Conservation (phyloP, 106 monocot species). For the Iris macrosiphon region DNA sequence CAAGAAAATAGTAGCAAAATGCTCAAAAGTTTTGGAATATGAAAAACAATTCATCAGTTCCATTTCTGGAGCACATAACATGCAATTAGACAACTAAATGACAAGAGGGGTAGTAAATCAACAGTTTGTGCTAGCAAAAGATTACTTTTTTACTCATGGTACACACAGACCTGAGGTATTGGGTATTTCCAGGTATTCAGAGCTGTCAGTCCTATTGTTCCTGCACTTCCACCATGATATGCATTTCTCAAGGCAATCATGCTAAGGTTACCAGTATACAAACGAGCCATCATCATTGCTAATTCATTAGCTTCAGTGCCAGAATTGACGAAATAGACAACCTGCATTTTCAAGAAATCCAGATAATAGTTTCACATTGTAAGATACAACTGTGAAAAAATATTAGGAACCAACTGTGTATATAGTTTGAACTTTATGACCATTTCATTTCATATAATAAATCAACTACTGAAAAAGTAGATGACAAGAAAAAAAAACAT, state of each 20-base stretch:
- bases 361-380: not conserved
- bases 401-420: not conserved
- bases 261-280: constrained; percentile 84
- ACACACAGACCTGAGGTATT: constrained; percentile 73
- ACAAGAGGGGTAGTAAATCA: no score
- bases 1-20: no score
- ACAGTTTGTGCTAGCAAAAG: no score
- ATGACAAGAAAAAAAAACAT: not conserved
- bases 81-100: no score
- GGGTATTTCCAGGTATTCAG: constrained; percentile 96
- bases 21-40: no score
- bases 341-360: constrained; percentile 37
- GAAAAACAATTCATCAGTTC: no score
- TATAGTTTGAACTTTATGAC: not conserved
- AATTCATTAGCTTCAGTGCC: constrained; percentile 99
- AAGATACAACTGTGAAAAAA: not conserved
- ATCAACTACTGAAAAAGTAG: not conserved
- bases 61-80: no score
- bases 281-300: constrained; percentile 91
- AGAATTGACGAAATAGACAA: constrained; percentile 99
- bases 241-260: constrained; percentile 97
- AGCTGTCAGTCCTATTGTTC: constrained; percentile 81
- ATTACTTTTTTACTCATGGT: not conserved
- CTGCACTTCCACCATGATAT: constrained; percentile 98
- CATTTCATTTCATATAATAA: not conserved